Base-by-base conservation (phyloP, 192 early-diverging fungal species). In the Coemansia asiatica region DNA sequence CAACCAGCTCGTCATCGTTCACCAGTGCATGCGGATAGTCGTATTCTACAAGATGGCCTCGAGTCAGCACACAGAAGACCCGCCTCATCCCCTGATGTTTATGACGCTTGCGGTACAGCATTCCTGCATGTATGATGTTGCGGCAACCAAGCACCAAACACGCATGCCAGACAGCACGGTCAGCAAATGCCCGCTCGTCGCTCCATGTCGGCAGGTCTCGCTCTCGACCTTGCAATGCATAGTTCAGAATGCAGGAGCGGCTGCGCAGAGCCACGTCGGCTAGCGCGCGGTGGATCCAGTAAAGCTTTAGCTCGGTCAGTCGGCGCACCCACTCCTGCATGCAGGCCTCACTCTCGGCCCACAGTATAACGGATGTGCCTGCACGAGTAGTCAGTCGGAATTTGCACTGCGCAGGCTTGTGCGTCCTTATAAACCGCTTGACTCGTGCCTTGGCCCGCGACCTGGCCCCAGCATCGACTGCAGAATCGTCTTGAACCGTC, bases 131-230 rank as follows among this genome's bases (percentile, higher is more conserved):
- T 38, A 79, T 74, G 31, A 84, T 68, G 33, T 49, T 69, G 36
- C 82, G 82, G 59, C 82, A 84, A 23, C 82, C 77, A 5, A 84
- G 50, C 6, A 71, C 56, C 33, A 74, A 28, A 29, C 82, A 84
- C 6, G 77, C 77, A 25, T 80, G 64, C 82, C 82, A 84, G 1
- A 84, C 46, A 2, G 60, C 63, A 19, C 73, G 77, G 9, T 76
- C 82, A 10, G 82, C 82, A 63, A 58, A 64, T n/a, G 69, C 62
- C 48, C 54, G 64, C 49, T 75, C 77, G 47, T 80, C 77, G 60
- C 44, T 60, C 65, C 68, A 63, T n/a, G 74, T 69, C 27, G 68
- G 46, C 64, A 62, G 61, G 15, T 71, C 72, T 53, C 59, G 66
- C 19, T 68, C 50, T 18, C 68, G 72, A 27, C 77, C 72, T 48